Conservation (phyloP, 2,329 filamentous ascomycete species). For the Plenodomus tracheiphilus region DNA sequence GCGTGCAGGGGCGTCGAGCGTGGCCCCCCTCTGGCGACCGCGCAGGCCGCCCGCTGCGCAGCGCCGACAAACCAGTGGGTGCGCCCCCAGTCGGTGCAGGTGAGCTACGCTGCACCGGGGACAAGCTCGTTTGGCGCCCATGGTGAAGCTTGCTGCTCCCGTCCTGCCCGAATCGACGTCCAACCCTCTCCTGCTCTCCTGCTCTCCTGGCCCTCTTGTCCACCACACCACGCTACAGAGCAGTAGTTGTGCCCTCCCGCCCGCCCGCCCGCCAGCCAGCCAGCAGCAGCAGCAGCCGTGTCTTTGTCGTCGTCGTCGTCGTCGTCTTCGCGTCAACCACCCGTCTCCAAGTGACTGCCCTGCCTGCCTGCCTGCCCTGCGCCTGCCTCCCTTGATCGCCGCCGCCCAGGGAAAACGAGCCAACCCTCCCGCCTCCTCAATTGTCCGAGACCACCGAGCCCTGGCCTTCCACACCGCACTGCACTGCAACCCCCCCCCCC, state of each 20-base stretch:
- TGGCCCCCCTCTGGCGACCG: no score
- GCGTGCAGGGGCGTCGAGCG: no score
- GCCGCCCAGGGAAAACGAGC: background rate
- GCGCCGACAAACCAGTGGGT: slow-evolving; percentile 20
- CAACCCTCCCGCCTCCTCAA: slow-evolving; percentile 10
- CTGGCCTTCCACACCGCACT: background rate
- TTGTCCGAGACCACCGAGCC: background rate
- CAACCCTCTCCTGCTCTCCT: no score
- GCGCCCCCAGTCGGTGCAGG: slow-evolving; percentile 14
- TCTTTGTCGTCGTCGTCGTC: no score
- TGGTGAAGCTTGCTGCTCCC: slow-evolving; percentile 19
- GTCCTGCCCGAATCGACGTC: background rate
- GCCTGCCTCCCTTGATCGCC: background rate
- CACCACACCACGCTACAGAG: no score
- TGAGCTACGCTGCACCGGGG: slow-evolving; percentile 17
- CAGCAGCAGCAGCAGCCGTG: no score
- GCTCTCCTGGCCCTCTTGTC: no score
- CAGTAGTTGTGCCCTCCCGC: slow-evolving; percentile 1
- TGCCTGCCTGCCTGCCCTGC: background rate
- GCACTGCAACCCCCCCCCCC: slow-evolving; percentile 8
- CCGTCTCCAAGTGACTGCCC: no score
- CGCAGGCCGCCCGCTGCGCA: slow-evolving; percentile 20
- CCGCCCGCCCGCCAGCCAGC: background rate
- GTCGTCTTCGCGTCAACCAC: no score
- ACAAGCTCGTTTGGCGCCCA: slow-evolving; percentile 28